These are phyloP conservation scores for Primulina eburnea DNA, from an alignment of 257 asterid genomes.

Conservation along the genomic window DNA sequence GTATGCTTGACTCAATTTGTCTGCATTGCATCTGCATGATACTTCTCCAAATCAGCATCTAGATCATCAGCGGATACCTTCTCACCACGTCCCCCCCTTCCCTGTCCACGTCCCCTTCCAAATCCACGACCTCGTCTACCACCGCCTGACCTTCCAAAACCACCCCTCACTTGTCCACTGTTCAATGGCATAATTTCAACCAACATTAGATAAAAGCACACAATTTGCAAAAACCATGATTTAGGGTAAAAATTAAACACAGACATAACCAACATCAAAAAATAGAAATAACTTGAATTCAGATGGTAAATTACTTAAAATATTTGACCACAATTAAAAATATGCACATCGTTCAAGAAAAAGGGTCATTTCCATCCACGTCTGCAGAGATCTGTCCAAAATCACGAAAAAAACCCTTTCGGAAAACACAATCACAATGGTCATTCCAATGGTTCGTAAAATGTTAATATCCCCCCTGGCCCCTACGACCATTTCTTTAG, in stretches of 20 bases:
- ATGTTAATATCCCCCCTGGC: background rate
- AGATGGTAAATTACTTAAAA: background rate
- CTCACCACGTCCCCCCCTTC: constrained; percentile 45
- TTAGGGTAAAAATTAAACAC: background rate
- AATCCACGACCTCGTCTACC: constrained; percentile 54
- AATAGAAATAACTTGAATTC: background rate
- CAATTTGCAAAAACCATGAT: background rate
- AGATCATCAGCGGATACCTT: constrained; percentile 69
- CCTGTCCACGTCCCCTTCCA: constrained; percentile 37
- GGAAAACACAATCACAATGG: background rate
- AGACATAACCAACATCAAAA: background rate
- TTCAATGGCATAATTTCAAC: constrained; percentile 16
- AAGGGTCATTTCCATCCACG: background rate
- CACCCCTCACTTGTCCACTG: constrained; percentile 49
- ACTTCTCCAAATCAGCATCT: constrained; percentile 75
- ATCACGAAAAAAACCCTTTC: background rate
- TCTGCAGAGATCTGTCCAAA: background rate
- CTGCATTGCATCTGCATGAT: constrained; percentile 53
- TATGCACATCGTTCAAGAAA: background rate
- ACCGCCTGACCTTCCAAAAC: constrained; percentile 48
- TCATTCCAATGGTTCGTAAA: background rate
- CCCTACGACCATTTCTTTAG: background rate
- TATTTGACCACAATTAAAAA: background rate
- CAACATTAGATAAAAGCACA: constrained; percentile 6
- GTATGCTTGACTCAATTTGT: constrained; percentile 23